Evolutionary conservation across 768 basidiomycete genomes (phyloP), one percentile per base, ranked within the genome.

Genomic region (Mycena leptocephala): DNA sequence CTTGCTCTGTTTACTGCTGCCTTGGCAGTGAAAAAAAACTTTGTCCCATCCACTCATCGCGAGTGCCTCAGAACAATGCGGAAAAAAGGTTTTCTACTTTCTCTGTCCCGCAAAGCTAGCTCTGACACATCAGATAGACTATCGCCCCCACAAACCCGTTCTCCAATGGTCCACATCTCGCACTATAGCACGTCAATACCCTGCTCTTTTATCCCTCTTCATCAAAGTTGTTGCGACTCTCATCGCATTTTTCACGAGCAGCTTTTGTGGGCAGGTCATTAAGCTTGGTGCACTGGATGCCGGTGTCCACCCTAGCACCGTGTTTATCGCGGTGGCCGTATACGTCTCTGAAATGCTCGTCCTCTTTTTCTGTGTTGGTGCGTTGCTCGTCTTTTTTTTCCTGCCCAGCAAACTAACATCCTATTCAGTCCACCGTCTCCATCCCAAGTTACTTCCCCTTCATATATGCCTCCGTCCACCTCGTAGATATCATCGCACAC

Each of bases 1-100:
- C 35, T 37, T 37, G 35, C 35, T 6, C 13, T 37, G 35, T 37
- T 37, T 37, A 37, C 13, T 13, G 13, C 35, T 6, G 6, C 35
- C 35, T 37, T 37, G 35, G 6, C 35, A 6, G 7, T 37, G 35
- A 24, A 22, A 53, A 53, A 53, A n/a, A 53, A 18, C n/a, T 53
- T 32, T 5, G n/a, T n/a, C n/a, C n/a, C n/a, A n/a, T n/a, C n/a
- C n/a, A n/a, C 58, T 22, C 16, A 59, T 53, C n/a, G 22, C n/a
- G 51, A n/a, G n/a, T 53, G 51, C n/a, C 9, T 32, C n/a, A n/a
- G 7, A 59, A 66, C 24, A 51, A 66, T 66, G 64, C 64, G 64
- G 6, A 66, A 66, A 18, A 66, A 66, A 66, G 64, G 64, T 53
- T 10, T 10, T 7, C 24, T 1, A 6, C n/a, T 16, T 24, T 11